These are phyloP conservation scores for Fusarium penzigii DNA, from an alignment of 2,329 filamentous ascomycete species.

Conservation along the genomic window DNA sequence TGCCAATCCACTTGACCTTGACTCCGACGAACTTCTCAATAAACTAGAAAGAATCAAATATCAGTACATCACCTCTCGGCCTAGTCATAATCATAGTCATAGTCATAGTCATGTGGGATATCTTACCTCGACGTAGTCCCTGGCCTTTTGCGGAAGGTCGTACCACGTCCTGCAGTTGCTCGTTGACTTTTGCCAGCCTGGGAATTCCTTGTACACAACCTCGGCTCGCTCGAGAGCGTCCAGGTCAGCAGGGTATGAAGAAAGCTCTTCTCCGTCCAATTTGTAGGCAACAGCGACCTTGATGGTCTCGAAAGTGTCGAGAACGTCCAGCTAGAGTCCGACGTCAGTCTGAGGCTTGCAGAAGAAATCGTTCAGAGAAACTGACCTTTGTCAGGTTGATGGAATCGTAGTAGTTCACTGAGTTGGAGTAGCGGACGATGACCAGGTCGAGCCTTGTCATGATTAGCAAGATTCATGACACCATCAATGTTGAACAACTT, in stretches of 20 bases:
- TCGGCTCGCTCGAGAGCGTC: conserved; percentile 58
- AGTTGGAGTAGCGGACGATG: conserved; percentile 62
- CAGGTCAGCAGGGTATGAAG: conserved; percentile 67
- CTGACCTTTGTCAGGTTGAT: conserved; percentile 56
- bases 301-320: conserved; percentile 74
- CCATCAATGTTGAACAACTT: conserved; percentile 18
- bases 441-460: conserved; percentile 53
- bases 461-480: conserved; percentile 17
- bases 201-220: conserved; percentile 55
- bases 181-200: conserved; percentile 17
- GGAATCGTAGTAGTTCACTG: conserved; percentile 67
- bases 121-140: conserved; percentile 10
- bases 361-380: not conserved
- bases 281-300: conserved; percentile 73
- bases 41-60: not conserved
- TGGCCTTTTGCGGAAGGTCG: conserved; percentile 11
- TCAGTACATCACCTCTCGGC: not conserved
- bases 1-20: conserved; percentile 19
- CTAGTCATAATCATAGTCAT: not conserved
- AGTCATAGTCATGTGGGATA: too few species aligned
- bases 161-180: conserved; percentile 8
- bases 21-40: too few species aligned
- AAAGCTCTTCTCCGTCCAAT: conserved; percentile 24
- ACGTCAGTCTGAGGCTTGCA: not conserved
- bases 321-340: conserved; percentile 41